Base-by-base conservation (phyloP, 345 rosid genomes). In the Eutrema yunnanense region DNA sequence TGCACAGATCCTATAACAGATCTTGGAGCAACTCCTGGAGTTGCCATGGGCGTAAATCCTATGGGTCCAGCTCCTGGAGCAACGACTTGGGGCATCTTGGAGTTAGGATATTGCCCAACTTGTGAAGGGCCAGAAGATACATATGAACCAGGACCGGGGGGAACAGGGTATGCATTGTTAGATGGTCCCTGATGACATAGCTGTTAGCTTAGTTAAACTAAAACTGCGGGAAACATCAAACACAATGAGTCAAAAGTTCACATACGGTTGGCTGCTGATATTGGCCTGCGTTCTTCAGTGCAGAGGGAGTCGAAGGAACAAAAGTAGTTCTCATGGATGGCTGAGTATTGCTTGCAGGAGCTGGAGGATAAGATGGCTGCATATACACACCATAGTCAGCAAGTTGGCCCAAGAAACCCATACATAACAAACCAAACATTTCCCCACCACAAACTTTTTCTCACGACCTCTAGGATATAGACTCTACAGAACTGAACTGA, bases 211-310 rank as follows among this genome's bases (percentile, higher is more conserved):
- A 43, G 50, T 6, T 37, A 46, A 67, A 67, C 74, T 19, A 63
- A 60, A 51, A 30, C 5, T 47, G 58, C 19, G 14, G 14, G 46
- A 6, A 32, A 37, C 30, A 52, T 52, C 34, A 44, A 66, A 57
- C 61, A 40, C n/a, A 74, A 65, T 30, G 11, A 32, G 40, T 26
- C 32, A 42, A 34, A 30, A 22, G 36, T 32, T 71, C 63, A 84
- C 96, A 57, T 71, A 96, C 98, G 0, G 92, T 83, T 50, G 90
- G 87, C 79, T 87, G 97, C 84, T 92, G 97, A 76, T 86, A 96
- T 75, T 88, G 97, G 57, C 83, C 95, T 27, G 87, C 90, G 73
- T 88, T 90, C 81, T 78, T 88, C 79, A 90, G 86, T 61, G 80
- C 86, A 77, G 90, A 81, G 72, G 87, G 87, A 79, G 87, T 84